phyloP scores from a whole-genome alignment of 345 rosid species.

The Eucalyptus victrix region DNA sequence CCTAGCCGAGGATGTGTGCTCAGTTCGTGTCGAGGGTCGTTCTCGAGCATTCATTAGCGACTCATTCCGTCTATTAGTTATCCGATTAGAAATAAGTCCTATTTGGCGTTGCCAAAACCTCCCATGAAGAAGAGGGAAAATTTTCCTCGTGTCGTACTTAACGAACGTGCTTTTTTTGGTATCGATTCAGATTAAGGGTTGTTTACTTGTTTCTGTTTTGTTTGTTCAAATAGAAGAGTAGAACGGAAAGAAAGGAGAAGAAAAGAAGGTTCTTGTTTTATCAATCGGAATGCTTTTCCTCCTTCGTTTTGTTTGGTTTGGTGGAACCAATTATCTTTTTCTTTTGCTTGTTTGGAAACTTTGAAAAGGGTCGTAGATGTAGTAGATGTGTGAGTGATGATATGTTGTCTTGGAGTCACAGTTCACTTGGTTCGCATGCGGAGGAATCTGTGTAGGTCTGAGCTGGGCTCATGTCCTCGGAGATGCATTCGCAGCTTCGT shows the following conservation, averaged over 20 bases:
- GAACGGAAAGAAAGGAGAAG: not conserved
- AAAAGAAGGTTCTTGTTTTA: not conserved
- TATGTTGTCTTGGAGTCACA: not conserved
- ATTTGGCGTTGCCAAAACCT: not conserved
- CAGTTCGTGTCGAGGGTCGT: not conserved
- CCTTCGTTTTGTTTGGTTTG: not conserved
- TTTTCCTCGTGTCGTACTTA: too few species aligned
- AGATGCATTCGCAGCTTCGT: conserved; percentile 38
- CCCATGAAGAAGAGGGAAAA: too few species aligned
- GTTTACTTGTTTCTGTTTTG: too few species aligned
- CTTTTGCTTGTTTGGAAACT: not conserved
- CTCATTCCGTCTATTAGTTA: not conserved
- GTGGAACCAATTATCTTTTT: not conserved
- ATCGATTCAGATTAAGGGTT: too few species aligned
- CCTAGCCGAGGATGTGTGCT: not conserved
- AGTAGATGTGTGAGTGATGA: not conserved
- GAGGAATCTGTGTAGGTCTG: conserved; percentile 53
- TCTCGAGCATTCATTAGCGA: not conserved
- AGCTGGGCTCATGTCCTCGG: conserved; percentile 89
- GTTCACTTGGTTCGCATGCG: conserved; percentile 66
- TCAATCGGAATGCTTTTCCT: not conserved
- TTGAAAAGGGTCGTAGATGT: not conserved
- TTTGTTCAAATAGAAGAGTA: not conserved
- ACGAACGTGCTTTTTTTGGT: not conserved
- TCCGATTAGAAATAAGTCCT: not conserved